Base-by-base conservation (phyloP, 805 yeast genomes). In the Candida dajiaensis region DNA sequence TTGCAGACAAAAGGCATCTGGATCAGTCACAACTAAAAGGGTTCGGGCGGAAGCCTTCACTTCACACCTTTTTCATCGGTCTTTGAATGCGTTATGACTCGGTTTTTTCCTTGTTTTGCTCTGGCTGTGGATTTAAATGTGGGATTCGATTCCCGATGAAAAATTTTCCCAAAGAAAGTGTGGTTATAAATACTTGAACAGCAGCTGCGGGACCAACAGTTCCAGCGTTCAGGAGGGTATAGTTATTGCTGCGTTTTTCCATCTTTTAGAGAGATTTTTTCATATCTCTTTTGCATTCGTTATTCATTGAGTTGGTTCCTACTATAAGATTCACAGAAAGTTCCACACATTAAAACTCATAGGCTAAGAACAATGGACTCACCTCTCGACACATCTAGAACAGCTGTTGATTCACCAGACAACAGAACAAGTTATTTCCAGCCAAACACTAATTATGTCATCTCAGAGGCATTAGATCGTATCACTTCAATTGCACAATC, bases 331-430 rank as follows among this genome's bases (percentile, higher is more conserved):
- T n/a, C n/a, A n/a, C n/a, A n/a, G 28, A 25, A 25, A 25, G 12
- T 13, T 13, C 3, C 31, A 28, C 7, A 28, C 6, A 28, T 28
- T 28, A n/a, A n/a, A n/a, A 13, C n/a, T 28, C 7, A 28, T 28
- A 28, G n/a, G 13, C n/a, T 13, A 13, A 28, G 31, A 28, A 13
- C 11, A 11, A 43, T 43, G 46, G 39, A 23, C 22, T 19, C 41
- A 4, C 42, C 46, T 4, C 10, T 43, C 31, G 42, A 38, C 28
- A 38, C 39, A 22, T 20, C 38, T 5, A 43, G 39, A 38, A 43
- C 42, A 3, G 42, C 41, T 4, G 42, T 43, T 22, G 28, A 38
- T 13, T 11, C 36, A 8, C 46, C 28, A 12, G 39, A 38, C 10
- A 4, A 20, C 12, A 16, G 36, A 19, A 25, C n/a, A 5, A 16